Conservation (phyloP, 164 flowering plant genomes). For the Brasenia schreberi region DNA sequence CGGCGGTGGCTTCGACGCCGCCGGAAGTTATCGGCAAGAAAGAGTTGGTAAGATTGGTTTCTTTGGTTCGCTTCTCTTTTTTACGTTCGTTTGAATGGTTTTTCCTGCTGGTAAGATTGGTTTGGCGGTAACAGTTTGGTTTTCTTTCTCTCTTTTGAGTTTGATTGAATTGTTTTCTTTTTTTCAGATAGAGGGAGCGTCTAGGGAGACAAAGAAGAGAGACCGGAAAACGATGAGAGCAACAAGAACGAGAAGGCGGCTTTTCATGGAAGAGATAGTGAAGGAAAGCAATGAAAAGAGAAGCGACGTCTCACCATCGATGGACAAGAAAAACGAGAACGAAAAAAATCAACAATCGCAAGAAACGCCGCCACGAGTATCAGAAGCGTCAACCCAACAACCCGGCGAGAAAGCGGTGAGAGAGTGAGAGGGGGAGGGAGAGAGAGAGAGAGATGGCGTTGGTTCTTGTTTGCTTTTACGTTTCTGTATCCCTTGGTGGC, state of each 20-base stretch:
- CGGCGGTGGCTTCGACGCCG: neutral
- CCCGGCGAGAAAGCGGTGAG: too few relatives aligned
- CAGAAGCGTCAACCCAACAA: too few relatives aligned
- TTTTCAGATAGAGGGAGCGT: neutral
- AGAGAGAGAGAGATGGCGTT: too few relatives aligned
- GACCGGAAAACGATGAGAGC: neutral
- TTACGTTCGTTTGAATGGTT: neutral
- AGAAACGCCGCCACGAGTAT: too few relatives aligned
- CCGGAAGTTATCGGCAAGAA: neutral
- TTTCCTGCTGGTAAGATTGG: too few relatives aligned
- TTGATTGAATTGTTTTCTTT: neutral
- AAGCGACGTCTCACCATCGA: neutral
- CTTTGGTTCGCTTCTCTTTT: neutral
- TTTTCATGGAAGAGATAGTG: neutral
- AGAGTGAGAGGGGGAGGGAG: too few relatives aligned
- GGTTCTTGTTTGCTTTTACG: too few relatives aligned
- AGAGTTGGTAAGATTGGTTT: neutral
- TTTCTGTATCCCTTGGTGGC: too few relatives aligned
- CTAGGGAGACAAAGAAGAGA: neutral
- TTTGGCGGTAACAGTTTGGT: too few relatives aligned
- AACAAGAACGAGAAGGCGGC: neutral
- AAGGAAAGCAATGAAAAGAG: neutral
- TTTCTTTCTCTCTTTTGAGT: neutral
- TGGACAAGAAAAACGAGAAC: neutral
- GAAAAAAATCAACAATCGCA: neutral